Percentiles rank a stretch among this genome's conserved stretches.
phyloP scores from a whole-genome alignment of 1,284 basidiomycete genomes.

The Sanghuangporus sanghuang region DNA sequence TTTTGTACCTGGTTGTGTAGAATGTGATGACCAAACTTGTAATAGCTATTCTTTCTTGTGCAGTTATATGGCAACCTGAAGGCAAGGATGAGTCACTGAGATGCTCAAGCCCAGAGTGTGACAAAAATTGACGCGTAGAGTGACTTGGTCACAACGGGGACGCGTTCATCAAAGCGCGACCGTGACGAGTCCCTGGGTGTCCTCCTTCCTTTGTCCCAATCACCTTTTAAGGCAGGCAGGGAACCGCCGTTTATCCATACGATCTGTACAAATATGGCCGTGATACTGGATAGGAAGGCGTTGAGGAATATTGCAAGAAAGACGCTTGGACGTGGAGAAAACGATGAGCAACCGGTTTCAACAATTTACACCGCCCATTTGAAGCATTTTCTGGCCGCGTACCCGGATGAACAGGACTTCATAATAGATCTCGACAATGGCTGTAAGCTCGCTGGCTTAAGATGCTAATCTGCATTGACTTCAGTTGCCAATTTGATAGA shows the following conservation, averaged over 20 bases:
- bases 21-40: too few relatives aligned
- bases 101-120: neutral
- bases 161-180: neutral
- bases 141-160: neutral
- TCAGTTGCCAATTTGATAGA: neutral
- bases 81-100: neutral
- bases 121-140: neutral
- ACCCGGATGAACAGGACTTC: constrained; percentile 11
- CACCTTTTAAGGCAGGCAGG: too few relatives aligned
- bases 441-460: neutral
- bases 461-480: neutral
- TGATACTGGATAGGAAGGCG: neutral
- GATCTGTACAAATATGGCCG: neutral
- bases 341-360: neutral
- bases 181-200: too few relatives aligned
- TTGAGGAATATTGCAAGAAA: constrained; percentile 4
- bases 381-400: neutral
- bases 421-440: constrained; percentile 8
- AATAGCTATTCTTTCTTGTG: too few relatives aligned
- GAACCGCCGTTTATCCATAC: too few relatives aligned
- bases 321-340: constrained; percentile 2
- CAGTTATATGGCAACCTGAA: neutral
- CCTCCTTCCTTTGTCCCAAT: too few relatives aligned
- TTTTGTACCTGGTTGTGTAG: too few relatives aligned
- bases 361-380: constrained; percentile 8